A percentile compares a stretch with the other conserved stretches of the same genome.
Evolutionary conservation across 257 asterid genomes (phyloP).

Genomic region (Handroanthus guayacan): DNA sequence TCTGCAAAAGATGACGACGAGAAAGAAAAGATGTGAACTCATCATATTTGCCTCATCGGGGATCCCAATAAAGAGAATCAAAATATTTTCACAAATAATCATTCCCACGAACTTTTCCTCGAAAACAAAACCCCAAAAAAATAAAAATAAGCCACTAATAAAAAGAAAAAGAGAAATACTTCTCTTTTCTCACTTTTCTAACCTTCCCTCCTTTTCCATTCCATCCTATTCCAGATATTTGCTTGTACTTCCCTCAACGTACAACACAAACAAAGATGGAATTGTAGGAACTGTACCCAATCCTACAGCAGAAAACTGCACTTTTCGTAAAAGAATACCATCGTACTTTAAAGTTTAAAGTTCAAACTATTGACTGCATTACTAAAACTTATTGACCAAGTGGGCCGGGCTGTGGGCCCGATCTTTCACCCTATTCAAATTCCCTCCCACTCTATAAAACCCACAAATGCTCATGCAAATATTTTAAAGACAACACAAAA

Average conservation of each 20-base stretch:
- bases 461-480: constrained; percentile 38
- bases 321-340: constrained; percentile 32
- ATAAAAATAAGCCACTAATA: constrained; percentile 32
- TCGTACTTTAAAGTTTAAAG: constrained; percentile 34
- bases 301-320: constrained; percentile 30
- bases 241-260: constrained; percentile 19
- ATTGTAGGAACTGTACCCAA: constrained; percentile 34
- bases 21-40: constrained; percentile 30
- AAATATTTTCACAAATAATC: constrained; percentile 38
- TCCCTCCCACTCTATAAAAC: constrained; percentile 39
- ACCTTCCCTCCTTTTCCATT: constrained; percentile 25
- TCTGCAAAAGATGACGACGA: constrained; percentile 23
- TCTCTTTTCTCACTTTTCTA: not conserved
- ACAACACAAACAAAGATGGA: constrained; percentile 31
- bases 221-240: not conserved
- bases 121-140: constrained; percentile 37
- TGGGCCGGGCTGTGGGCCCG: constrained; percentile 51
- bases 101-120: constrained; percentile 36
- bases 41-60: constrained; percentile 27
- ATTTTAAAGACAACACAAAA: constrained; percentile 7
- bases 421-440: constrained; percentile 29
- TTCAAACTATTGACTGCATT: constrained; percentile 42
- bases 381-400: constrained; percentile 49
- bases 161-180: not conserved
- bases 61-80: constrained; percentile 48